These are phyloP conservation scores for Pisolithus marmoratus DNA, from an alignment of 768 basidiomycete genomes.

Conservation along the genomic window DNA sequence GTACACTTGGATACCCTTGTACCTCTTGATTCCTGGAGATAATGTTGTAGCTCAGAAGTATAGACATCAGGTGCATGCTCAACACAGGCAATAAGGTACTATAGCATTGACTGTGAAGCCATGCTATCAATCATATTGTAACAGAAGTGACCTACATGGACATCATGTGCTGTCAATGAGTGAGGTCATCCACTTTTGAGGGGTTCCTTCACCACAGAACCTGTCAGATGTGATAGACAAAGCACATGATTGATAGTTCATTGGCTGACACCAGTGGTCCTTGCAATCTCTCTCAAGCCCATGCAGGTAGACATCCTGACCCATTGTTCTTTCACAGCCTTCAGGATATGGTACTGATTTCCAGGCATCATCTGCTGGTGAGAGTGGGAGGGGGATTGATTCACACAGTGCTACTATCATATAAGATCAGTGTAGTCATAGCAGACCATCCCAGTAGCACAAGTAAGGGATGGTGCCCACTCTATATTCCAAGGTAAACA, in stretches of 20 bases:
- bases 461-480: too few species aligned
- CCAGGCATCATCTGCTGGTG: neutral
- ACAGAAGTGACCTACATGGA: neutral
- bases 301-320: neutral
- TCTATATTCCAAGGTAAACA: too few species aligned
- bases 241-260: slow-evolving; percentile 1
- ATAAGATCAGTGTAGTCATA: too few species aligned
- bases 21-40: too few species aligned
- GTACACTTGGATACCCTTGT: too few species aligned
- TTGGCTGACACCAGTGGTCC: neutral
- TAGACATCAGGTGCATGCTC: neutral
- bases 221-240: neutral
- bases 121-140: neutral
- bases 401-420: too few species aligned
- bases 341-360: neutral
- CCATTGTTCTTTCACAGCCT: slow-evolving; percentile 1
- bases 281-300: neutral
- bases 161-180: neutral
- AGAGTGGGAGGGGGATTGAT: neutral
- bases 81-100: neutral
- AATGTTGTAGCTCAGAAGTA: too few species aligned
- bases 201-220: neutral
- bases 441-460: too few species aligned
- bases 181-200: neutral
- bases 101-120: neutral